Conservation (phyloP, 1,284 basidiomycete species). For the Trichosporon faecale region DNA sequence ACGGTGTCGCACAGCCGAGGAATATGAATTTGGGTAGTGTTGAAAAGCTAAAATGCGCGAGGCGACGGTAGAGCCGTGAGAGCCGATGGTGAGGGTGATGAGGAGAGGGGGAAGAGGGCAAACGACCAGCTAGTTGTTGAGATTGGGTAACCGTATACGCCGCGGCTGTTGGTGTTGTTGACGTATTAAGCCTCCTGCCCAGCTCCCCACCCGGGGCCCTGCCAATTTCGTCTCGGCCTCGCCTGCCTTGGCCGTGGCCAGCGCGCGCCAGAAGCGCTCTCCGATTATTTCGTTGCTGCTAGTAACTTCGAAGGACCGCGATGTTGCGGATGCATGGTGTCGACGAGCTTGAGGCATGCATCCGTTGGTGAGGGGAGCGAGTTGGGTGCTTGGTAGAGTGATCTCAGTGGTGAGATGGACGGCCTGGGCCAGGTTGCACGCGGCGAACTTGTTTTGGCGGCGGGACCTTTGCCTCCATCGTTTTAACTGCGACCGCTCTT, state of each 20-base stretch:
- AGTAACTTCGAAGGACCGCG: neutral
- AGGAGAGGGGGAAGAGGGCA: neutral
- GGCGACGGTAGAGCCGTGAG: constrained; percentile 2
- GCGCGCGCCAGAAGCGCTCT: neutral
- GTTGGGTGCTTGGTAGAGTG: neutral
- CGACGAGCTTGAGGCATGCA: neutral
- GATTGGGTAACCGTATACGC: neutral
- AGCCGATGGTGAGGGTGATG: neutral
- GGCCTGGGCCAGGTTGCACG: neutral
- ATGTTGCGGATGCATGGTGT: neutral
- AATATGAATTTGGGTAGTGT: neutral
- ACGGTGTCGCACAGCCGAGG: neutral
- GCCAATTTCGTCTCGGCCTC: neutral
- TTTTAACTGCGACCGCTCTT: neutral
- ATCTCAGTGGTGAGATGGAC: neutral
- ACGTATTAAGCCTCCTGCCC: neutral
- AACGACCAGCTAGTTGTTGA: neutral
- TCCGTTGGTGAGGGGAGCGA: neutral
- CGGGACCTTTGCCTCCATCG: neutral
- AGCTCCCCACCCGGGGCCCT: neutral
- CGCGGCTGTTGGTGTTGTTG: neutral
- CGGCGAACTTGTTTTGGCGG: neutral
- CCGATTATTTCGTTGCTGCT: neutral
- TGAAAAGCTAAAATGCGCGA: neutral
- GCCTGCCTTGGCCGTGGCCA: neutral